phyloP scores from a whole-genome alignment of 2,329 filamentous ascomycete species.

The Apiospora saccharicola region DNA sequence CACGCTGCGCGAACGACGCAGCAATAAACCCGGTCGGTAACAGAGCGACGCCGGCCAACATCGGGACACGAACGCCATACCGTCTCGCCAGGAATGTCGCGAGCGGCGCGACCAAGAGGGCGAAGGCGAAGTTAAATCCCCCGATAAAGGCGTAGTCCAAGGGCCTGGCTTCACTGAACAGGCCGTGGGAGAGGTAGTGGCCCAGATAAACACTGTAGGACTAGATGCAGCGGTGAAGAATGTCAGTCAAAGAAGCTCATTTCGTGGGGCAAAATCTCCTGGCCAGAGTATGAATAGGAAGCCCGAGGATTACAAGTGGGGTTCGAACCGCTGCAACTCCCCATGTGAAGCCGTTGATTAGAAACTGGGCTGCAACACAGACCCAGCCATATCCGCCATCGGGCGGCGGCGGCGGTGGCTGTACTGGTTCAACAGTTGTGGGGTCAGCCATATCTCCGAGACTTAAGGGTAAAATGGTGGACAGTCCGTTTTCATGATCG shows the following conservation, averaged over 20 bases:
- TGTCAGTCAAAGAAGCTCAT: neutral
- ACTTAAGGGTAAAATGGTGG: neutral
- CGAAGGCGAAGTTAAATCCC: conserved; percentile 58
- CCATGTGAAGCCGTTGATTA: conserved; percentile 49
- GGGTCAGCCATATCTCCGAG: neutral
- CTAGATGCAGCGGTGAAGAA: conserved; percentile 26
- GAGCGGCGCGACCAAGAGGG: conserved; percentile 51
- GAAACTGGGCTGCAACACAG: conserved; percentile 45
- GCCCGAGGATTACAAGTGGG: neutral
- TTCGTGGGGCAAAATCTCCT: neutral
- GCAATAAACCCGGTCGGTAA: conserved; percentile 59
- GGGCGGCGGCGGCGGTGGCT: conserved; percentile 44
- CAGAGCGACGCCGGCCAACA: conserved; percentile 62
- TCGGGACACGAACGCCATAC: conserved; percentile 43
- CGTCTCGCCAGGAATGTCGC: conserved; percentile 38
- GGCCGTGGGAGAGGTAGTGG: conserved; percentile 60
- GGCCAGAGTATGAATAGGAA: neutral
- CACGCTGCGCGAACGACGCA: conserved; percentile 56
- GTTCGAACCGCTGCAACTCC: conserved; percentile 47
- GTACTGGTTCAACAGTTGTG: neutral
- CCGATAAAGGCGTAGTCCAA: conserved; percentile 68
- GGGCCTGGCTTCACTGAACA: conserved; percentile 58
- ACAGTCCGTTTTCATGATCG: neutral
- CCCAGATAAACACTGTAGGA: conserved; percentile 65
- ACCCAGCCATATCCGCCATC: conserved; percentile 67